These are phyloP conservation scores for Metschnikowia vanudenii DNA, from an alignment of 805 yeast species.

Conservation along the genomic window DNA sequence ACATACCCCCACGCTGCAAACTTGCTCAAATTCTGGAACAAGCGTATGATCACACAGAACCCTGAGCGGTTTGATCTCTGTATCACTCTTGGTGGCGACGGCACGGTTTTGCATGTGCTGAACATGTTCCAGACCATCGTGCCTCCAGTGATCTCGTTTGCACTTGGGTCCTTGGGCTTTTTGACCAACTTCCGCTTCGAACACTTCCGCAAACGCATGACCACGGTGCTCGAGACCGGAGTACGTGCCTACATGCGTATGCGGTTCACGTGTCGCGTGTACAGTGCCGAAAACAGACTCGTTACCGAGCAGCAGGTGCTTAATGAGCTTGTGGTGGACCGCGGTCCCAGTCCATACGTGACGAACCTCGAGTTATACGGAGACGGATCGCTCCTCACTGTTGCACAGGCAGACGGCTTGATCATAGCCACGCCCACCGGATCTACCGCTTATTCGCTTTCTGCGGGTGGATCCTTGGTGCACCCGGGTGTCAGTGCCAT, in stretches of 20 bases:
- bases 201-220: constrained; percentile 59
- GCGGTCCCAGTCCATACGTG: constrained; percentile 93
- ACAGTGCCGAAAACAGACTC: constrained; percentile 49
- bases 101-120: constrained; percentile 44
- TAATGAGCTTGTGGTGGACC: constrained; percentile 85
- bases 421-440: constrained; percentile 95
- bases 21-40: constrained; percentile 67
- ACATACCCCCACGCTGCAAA: constrained; percentile 47
- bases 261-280: constrained; percentile 82
- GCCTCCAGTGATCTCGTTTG: constrained; percentile 47
- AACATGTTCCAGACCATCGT: constrained; percentile 44
- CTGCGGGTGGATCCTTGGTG: constrained; percentile 94
- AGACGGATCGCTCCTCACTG: constrained; percentile 78
- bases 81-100: constrained; percentile 47
- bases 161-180: constrained; percentile 44
- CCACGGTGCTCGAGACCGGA: constrained; percentile 62
- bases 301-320: constrained; percentile 72
- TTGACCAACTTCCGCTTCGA: constrained; percentile 79
- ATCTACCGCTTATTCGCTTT: constrained; percentile 90
- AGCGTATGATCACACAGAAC: constrained; percentile 47
- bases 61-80: constrained; percentile 45
- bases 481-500: constrained; percentile 94
- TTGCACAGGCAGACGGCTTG: constrained; percentile 92
- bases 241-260: constrained; percentile 75
- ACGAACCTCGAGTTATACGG: constrained; percentile 89